phyloP scores from a whole-genome alignment of 2,329 filamentous ascomycete genomes.

The Fusarium hainanense region DNA sequence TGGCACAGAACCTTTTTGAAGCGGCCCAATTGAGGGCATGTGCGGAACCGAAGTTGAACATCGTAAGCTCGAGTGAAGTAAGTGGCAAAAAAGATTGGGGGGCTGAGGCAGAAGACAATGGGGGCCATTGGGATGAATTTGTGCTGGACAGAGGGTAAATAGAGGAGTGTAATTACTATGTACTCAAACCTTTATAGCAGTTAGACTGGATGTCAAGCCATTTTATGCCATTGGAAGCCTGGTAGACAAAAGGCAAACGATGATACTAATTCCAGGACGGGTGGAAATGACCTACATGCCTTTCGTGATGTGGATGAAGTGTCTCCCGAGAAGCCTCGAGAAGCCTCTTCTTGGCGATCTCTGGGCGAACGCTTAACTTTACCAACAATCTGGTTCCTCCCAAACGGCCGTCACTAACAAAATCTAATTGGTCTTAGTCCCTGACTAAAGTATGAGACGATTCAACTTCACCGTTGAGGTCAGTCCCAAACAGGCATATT shows the following conservation, averaged over 20 bases:
- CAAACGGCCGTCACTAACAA: background rate
- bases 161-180: too few species aligned
- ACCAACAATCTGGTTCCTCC: background rate
- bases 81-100: background rate
- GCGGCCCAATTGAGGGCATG: background rate
- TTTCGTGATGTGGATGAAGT: background rate
- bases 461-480: background rate
- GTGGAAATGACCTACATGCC: background rate
- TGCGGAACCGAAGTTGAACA: background rate
- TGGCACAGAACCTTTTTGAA: background rate
- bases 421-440: background rate
- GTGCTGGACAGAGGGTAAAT: background rate
- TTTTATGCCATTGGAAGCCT: background rate
- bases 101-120: background rate
- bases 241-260: background rate
- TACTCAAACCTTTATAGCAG: background rate
- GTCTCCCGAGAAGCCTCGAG: background rate
- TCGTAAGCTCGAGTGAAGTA: background rate
- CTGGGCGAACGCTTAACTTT: background rate
- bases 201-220: too few species aligned
- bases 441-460: background rate
- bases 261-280: background rate
- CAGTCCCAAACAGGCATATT: background rate
- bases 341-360: background rate
- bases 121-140: background rate